Conservation (phyloP, 345 rosid species). For the Gossypium sturtianum region DNA sequence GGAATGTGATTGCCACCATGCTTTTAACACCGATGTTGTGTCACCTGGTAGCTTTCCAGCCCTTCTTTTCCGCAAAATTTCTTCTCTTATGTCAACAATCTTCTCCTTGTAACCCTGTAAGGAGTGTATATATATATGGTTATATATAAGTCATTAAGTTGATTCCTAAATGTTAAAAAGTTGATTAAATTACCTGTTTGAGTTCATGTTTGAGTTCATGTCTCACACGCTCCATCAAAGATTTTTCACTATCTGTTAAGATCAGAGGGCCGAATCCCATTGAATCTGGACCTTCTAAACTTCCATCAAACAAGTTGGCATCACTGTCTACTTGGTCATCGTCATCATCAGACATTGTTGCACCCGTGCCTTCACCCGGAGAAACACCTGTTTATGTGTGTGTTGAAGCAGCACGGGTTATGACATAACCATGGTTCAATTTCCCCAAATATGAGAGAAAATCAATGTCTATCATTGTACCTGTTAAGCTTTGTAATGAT, state of each 20-base stretch:
- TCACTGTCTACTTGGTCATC: constrained; percentile 97
- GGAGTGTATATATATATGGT: not conserved
- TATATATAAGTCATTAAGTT: not conserved
- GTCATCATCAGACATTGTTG: constrained; percentile 97
- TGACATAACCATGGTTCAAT: not conserved
- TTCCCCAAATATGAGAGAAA: not conserved
- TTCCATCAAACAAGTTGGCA: constrained; percentile 69
- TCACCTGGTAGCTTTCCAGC: constrained; percentile 99
- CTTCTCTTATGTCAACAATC: constrained; percentile 90
- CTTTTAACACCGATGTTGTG: constrained; percentile 81
- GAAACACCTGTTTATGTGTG: constrained; percentile 65
- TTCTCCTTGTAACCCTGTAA: constrained; percentile 92
- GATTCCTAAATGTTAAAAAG: not conserved
- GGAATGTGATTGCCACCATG: constrained; percentile 97
- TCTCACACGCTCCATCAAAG: constrained; percentile 96
- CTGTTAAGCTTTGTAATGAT: constrained; percentile 92
- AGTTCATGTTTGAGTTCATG: constrained; percentile 93
- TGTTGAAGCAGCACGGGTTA: not conserved
- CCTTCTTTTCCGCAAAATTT: constrained; percentile 92
- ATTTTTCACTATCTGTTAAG: constrained; percentile 92
- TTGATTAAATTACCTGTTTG: constrained; percentile 61
- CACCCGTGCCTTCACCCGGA: constrained; percentile 93
- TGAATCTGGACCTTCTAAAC: constrained; percentile 61
- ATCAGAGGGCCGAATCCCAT: constrained; percentile 94
- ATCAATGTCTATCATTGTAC: constrained; percentile 27